Conservation (phyloP, 192 early-diverging fungal species). For the Entophlyctis helioformis region DNA sequence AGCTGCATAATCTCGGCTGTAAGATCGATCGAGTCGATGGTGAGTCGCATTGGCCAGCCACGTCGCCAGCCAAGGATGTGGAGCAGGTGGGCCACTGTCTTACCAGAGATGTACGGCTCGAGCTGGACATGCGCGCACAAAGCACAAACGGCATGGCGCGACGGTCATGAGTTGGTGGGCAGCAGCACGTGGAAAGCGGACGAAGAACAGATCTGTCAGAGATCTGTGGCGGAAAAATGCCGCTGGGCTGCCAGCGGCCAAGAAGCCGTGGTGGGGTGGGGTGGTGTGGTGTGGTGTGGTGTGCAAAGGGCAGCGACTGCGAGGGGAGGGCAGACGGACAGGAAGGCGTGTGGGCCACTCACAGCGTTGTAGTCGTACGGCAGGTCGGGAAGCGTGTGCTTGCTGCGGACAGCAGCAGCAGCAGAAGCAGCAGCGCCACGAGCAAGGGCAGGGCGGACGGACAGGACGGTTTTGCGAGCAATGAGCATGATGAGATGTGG, state of each 20-base stretch:
- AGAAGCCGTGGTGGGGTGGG: too few species aligned
- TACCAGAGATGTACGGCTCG: constrained; percentile 78
- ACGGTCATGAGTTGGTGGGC: too few species aligned
- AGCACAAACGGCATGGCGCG: background rate
- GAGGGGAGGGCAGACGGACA: too few species aligned
- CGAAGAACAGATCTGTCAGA: constrained; percentile 23
- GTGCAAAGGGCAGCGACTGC: too few species aligned
- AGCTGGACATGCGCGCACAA: constrained; percentile 37
- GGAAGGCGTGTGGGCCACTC: constrained; percentile 7
- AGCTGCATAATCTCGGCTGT: constrained; percentile 82
- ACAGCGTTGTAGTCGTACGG: constrained; percentile 69
- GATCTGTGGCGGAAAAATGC: constrained; percentile 81
- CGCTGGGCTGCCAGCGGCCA: background rate
- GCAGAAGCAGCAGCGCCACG: too few species aligned
- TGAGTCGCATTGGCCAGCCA: background rate
- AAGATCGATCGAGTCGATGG: background rate
- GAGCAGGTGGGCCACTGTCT: background rate
- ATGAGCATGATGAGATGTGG: too few species aligned
- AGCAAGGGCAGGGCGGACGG: too few species aligned
- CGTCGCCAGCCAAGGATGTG: background rate
- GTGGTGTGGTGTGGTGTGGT: too few species aligned
- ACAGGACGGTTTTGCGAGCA: too few species aligned
- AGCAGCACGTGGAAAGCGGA: background rate
- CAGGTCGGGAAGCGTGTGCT: constrained; percentile 81
- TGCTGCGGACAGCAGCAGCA: constrained; percentile 14